Evolutionary conservation across 352 stramenopile genomes (phyloP).

Genomic region (Phytophthora citrophthora): DNA sequence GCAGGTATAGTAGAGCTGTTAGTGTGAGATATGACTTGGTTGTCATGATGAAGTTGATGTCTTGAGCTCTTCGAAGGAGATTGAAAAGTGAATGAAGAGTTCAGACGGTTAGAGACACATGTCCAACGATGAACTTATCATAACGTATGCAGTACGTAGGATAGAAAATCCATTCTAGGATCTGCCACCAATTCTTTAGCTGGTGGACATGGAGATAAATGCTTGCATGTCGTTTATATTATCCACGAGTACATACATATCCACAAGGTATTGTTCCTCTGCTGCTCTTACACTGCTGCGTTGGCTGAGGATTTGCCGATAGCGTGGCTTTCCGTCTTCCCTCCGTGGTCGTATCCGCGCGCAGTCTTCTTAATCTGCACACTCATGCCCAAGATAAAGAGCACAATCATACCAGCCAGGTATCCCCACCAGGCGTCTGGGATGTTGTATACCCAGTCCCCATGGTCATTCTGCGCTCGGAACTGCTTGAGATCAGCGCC

Average conservation of each 20-base stretch:
- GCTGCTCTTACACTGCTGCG: conserved; percentile 33
- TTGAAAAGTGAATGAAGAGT: conserved; percentile 26
- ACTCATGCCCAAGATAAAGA: conserved; percentile 65
- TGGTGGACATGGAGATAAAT: conserved; percentile 20
- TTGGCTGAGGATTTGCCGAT: conserved; percentile 34
- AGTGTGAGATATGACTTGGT: background rate
- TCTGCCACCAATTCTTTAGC: conserved; percentile 2
- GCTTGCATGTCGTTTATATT: conserved; percentile 35
- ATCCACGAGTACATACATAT: conserved; percentile 32
- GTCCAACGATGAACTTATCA: conserved; percentile 13
- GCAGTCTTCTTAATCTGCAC: conserved; percentile 74
- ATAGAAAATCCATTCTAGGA: conserved; percentile 23
- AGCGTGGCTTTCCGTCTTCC: conserved; percentile 38
- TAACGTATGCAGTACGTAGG: conserved; percentile 1
- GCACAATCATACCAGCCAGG: conserved; percentile 55
- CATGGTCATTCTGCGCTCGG: conserved; percentile 36
- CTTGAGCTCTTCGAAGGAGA: conserved; percentile 14
- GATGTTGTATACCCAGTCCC: conserved; percentile 68
- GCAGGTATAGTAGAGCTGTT: conserved; percentile 14
- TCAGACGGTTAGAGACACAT: conserved; percentile 3
- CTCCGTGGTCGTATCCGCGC: conserved; percentile 51
- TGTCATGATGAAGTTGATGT: background rate
- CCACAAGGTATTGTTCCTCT: no score
- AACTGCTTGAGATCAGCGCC: conserved; percentile 60
- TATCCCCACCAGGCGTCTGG: conserved; percentile 81